A percentile compares a stretch with the other conserved stretches of the same genome.
These are phyloP conservation scores for Zygotorulaspora chibaensis DNA, from an alignment of 805 yeast genomes.

Conservation along the genomic window DNA sequence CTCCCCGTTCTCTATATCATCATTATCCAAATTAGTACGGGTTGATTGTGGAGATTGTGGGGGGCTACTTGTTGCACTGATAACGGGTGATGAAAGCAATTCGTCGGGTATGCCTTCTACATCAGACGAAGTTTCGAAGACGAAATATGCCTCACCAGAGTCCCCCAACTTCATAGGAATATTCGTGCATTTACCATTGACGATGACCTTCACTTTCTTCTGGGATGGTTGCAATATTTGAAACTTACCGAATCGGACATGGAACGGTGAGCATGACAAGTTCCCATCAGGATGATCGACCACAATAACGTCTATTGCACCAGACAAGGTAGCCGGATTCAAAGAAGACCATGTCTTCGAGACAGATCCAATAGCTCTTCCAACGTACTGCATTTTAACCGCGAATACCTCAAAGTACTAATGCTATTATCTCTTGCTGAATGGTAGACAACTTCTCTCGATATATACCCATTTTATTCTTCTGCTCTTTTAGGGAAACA, in stretches of 20 bases:
- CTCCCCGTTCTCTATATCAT: slow-evolving; percentile 26
- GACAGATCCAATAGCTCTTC: slow-evolving; percentile 89
- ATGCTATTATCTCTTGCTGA: too few species aligned
- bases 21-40: slow-evolving; percentile 22
- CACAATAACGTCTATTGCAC: slow-evolving; percentile 95
- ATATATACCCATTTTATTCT: too few species aligned
- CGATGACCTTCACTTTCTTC: slow-evolving; percentile 84
- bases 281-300: slow-evolving; percentile 81
- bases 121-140: slow-evolving; percentile 73
- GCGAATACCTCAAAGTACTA: neutral
- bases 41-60: slow-evolving; percentile 29
- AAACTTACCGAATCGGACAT: slow-evolving; percentile 92
- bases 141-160: slow-evolving; percentile 97
- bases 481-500: too few species aligned
- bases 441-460: too few species aligned
- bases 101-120: slow-evolving; percentile 63
- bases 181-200: slow-evolving; percentile 75
- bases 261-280: slow-evolving; percentile 90
- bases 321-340: slow-evolving; percentile 92
- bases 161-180: slow-evolving; percentile 96
- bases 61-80: slow-evolving; percentile 66
- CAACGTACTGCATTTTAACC: slow-evolving; percentile 83
- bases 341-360: slow-evolving; percentile 96
- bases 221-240: slow-evolving; percentile 90
- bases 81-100: slow-evolving; percentile 81